A percentile compares a stretch with the other conserved stretches of the same genome.
Conservation (phyloP, 495 filamentous ascomycete species). For the Halenospora varia region DNA sequence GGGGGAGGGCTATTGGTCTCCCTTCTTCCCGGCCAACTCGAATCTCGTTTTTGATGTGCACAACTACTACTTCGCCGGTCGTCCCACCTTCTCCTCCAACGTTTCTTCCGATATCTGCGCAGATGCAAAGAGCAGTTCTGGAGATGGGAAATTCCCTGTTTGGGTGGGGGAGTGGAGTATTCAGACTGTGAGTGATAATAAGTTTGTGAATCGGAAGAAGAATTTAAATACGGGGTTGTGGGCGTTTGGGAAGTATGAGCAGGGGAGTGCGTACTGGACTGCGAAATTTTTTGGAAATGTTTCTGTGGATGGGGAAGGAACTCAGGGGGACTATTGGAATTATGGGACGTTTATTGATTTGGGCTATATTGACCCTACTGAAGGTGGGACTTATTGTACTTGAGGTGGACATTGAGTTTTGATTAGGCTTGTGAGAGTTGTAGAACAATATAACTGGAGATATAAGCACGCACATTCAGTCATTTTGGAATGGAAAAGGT, state of each 20-base stretch:
- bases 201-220: not conserved
- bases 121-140: not conserved
- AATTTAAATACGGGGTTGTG: constrained; percentile 2
- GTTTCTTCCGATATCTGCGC: constrained; percentile 1
- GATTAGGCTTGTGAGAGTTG: too few species aligned
- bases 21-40: not conserved
- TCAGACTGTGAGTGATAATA: constrained; percentile 5
- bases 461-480: too few species aligned
- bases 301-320: constrained; percentile 1
- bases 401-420: too few species aligned
- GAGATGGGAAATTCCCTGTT: constrained; percentile 11
- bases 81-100: not conserved
- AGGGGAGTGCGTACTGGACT: constrained; percentile 4
- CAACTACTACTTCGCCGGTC: constrained; percentile 10
- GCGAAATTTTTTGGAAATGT: constrained; percentile 1
- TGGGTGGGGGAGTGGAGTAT: constrained; percentile 10
- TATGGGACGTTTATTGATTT: constrained; percentile 4
- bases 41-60: constrained; percentile 9
- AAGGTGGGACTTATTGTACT: not conserved
- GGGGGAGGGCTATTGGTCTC: constrained; percentile 4
- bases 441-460: too few species aligned
- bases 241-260: not conserved
- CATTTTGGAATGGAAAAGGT: too few species aligned
- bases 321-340: constrained; percentile 8
- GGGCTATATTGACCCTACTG: not conserved